Evolutionary conservation across 768 basidiomycete genomes (phyloP).

Genomic region (Hydnum rufescens): DNA sequence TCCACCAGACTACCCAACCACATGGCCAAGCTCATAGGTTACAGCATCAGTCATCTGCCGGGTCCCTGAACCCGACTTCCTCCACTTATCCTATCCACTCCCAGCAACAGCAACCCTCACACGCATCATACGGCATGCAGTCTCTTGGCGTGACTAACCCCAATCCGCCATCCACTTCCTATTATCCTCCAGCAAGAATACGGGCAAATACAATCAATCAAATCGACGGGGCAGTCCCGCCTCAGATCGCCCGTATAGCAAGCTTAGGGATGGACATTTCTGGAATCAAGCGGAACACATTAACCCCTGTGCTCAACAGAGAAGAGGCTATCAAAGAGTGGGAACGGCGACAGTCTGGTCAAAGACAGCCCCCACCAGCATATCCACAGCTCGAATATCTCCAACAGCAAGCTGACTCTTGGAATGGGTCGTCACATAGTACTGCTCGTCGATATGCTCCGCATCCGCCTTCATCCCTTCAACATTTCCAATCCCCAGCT

Average conservation of each 20-base stretch:
- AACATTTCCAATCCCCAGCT: slow-evolving; percentile 38
- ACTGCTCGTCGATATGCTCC: slow-evolving; percentile 7
- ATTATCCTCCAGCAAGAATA: slow-evolving; percentile 39
- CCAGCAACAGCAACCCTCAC: slow-evolving; percentile 14
- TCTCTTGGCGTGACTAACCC: slow-evolving; percentile 18
- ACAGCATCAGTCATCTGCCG: slow-evolving; percentile 6
- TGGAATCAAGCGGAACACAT: slow-evolving; percentile 47
- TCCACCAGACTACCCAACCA: not conserved
- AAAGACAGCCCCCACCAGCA: slow-evolving; percentile 31
- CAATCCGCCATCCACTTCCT: slow-evolving; percentile 40
- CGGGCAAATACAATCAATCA: slow-evolving; percentile 85
- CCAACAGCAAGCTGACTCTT: slow-evolving; percentile 64
- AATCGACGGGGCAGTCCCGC: slow-evolving; percentile 72
- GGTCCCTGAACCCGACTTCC: slow-evolving; percentile 3
- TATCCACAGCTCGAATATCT: slow-evolving; percentile 83
- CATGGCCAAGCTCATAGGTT: not conserved
- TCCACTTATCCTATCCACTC: slow-evolving; percentile 15
- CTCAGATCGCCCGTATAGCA: slow-evolving; percentile 44
- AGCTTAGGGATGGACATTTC: slow-evolving; percentile 65
- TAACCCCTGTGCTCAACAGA: slow-evolving; percentile 85
- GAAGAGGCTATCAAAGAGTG: slow-evolving; percentile 93
- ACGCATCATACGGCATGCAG: slow-evolving; percentile 17
- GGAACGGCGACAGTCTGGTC: slow-evolving; percentile 74
- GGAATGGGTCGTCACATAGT: not conserved
- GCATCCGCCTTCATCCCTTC: slow-evolving; percentile 7